phyloP scores from a whole-genome alignment of 2,329 filamentous ascomycete species.

The Neofusicoccum laricinum region DNA sequence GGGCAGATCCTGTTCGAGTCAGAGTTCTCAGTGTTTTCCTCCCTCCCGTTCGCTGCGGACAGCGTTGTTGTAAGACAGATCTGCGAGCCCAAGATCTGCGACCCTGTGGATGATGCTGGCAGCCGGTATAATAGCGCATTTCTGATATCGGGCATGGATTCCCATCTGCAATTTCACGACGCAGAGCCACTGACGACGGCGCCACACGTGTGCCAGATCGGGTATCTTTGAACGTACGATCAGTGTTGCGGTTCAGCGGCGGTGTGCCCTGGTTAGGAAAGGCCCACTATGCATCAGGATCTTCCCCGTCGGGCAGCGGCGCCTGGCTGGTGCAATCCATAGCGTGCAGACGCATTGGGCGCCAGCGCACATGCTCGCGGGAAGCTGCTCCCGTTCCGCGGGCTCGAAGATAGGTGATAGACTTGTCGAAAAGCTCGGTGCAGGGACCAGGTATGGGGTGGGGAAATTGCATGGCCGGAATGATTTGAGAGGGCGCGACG shows the following conservation, averaged over 20 bases:
- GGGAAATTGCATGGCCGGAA: conserved; percentile 7
- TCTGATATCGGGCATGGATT: conserved; percentile 6
- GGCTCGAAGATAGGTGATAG: neutral
- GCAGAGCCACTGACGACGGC: neutral
- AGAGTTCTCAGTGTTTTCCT: neutral
- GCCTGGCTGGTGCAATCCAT: neutral
- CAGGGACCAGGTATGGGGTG: neutral
- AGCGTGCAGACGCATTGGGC: neutral
- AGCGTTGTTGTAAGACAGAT: neutral
- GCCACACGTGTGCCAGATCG: neutral
- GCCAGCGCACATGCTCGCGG: conserved; percentile 4
- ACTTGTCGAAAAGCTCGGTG: neutral
- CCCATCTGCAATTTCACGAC: neutral
- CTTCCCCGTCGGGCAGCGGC: conserved; percentile 1
- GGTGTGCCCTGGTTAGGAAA: neutral
- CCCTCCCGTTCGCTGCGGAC: neutral
- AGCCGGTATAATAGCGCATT: neutral
- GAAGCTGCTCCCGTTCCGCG: conserved; percentile 5
- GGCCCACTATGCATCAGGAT: neutral
- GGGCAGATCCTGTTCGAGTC: neutral
- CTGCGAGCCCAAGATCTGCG: neutral
- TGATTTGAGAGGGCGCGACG: neutral
- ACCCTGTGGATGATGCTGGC: neutral
- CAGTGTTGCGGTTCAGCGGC: neutral
- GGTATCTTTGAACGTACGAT: neutral